Evolutionary conservation across 805 yeast species (phyloP), one percentile per base, ranked within the genome.

Genomic region (Suhomyces sp.): DNA sequence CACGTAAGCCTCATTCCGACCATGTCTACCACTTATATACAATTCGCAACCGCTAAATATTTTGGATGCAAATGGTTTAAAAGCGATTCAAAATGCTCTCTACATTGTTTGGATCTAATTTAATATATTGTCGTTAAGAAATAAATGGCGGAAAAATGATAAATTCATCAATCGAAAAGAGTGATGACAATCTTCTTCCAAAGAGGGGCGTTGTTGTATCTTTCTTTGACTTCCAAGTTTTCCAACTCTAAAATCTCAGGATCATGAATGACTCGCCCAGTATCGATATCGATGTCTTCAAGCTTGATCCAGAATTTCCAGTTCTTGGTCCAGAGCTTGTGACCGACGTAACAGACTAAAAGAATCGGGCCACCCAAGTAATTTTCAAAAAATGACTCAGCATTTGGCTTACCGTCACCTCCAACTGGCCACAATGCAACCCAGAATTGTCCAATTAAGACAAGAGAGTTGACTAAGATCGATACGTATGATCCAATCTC

Each of bases 371-470:
- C 54, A n/a, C 66, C 62, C 50, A 62, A 60, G 56, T 64, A 64
- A 58, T 64, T 64, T 49, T 64, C 64, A 56, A 64, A 64, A 51
- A 64, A 64, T 45, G 61, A 57, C 52, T 57, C 56, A 40, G 60
- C 67, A 47, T 58, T 55, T 7, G 68, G 56, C n/a, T 44, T 44
- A 21, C 62, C 53, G 19, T 51, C 50, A 13, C 55, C 53, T 7
- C 55, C 57, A 44, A 49, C 46, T 10, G 68, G 68, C 56, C 57
- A 64, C 40, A 64, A 57, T 7, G 68, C 68, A 27, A 64, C 66
- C 67, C 67, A 64, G 54, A 64, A 64, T 48, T 64, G 67, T 25
- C 64, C 67, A 29, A 64, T 55, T 55, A 64, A 58, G 49, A 64
- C 62, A 57, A 64, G 60, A 3, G 53, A 19, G 57, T 64, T 64